phyloP scores from a whole-genome alignment of 2,329 filamentous ascomycete species.

The Paramyrothecium sp. region DNA sequence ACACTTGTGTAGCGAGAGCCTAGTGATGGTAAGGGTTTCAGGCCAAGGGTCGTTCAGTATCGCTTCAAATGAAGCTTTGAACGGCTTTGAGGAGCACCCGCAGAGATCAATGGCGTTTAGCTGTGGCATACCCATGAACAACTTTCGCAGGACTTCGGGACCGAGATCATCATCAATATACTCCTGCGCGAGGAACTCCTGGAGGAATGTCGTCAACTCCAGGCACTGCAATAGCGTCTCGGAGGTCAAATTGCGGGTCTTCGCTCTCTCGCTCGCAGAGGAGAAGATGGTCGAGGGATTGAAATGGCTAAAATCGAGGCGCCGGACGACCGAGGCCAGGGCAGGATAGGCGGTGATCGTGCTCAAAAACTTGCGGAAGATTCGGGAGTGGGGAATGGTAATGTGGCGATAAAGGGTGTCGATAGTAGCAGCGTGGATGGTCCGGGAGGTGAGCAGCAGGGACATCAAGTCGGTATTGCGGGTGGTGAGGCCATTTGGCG shows the following conservation, averaged over 20 bases:
- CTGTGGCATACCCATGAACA: conserved; percentile 65
- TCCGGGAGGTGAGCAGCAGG: conserved; percentile 72
- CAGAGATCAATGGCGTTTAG: conserved; percentile 74
- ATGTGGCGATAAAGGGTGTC: conserved; percentile 76
- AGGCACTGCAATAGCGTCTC: conserved; percentile 71
- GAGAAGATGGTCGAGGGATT: conserved; percentile 76
- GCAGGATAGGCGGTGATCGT: conserved; percentile 66
- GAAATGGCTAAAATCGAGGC: conserved; percentile 83
- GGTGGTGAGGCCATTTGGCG: conserved; percentile 67
- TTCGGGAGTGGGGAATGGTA: conserved; percentile 78
- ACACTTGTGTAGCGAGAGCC: conserved; percentile 77
- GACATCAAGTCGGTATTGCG: conserved; percentile 79
- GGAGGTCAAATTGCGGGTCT: conserved; percentile 74
- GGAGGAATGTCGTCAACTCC: conserved; percentile 68
- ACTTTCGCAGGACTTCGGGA: conserved; percentile 64
- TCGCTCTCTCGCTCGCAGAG: conserved; percentile 70
- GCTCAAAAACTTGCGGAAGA: conserved; percentile 77
- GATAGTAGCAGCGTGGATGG: conserved; percentile 70
- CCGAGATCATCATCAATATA: conserved; percentile 76
- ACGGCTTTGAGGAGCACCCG: conserved; percentile 67
- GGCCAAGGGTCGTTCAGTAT: conserved; percentile 54
- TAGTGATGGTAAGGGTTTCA: conserved; percentile 56
- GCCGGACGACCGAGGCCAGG: conserved; percentile 72
- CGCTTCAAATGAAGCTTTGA: conserved; percentile 64
- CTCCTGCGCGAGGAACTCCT: conserved; percentile 78